Base-by-base conservation (phyloP, 2,329 filamentous ascomycete species). In the Paramyrothecium sp. region DNA sequence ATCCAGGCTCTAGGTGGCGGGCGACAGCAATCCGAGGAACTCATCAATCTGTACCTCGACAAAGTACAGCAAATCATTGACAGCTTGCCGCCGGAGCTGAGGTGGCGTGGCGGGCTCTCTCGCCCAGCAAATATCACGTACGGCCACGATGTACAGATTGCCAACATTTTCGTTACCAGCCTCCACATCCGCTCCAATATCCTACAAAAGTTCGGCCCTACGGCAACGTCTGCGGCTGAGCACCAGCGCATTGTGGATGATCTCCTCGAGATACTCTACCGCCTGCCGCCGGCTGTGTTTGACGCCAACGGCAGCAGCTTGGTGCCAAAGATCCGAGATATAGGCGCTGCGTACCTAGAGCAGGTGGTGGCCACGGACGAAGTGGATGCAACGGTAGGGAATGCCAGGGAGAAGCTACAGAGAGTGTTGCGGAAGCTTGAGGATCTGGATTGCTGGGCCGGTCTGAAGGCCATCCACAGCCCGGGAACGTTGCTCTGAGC, bases 241-340 rank as follows among this genome's bases (percentile, higher is more conserved):
- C 69, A 73, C 47, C 67, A 70, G 20, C 65, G 60, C 13, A 70
- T 74, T 19, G 65, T 73, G 1, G 71, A 73, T 8, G 72, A 74
- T 55, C 53, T 75, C 2, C 56, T 75, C 2, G 72, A 74, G 52
- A 71, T 74, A 1, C 48, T 75, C 1, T 67, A 72, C 30, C 71
- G 73, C 22, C 65, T 74, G 12, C 69, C 71, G 12, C 61, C 63
- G 7, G 63, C 69, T 7, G 67, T 71, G 0, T 67, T 74, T 13
- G 67, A 74, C 55, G 68, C 69, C 5, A 73, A 73, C 53, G 71
- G 71, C 1, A 63, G 63, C 17, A 69, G 68, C 41, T 47, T 72
- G 0, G 67, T 73, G n/a, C 67, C 71, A n/a, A 75, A 75, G 58
- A 66, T 74, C 23, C 62, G 73, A 20, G 73, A 74, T 52, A 70